A percentile compares a stretch with the other conserved stretches of the same genome.
phyloP scores from a whole-genome alignment of 768 basidiomycete species.

The Kwoniella dejecticola region DNA sequence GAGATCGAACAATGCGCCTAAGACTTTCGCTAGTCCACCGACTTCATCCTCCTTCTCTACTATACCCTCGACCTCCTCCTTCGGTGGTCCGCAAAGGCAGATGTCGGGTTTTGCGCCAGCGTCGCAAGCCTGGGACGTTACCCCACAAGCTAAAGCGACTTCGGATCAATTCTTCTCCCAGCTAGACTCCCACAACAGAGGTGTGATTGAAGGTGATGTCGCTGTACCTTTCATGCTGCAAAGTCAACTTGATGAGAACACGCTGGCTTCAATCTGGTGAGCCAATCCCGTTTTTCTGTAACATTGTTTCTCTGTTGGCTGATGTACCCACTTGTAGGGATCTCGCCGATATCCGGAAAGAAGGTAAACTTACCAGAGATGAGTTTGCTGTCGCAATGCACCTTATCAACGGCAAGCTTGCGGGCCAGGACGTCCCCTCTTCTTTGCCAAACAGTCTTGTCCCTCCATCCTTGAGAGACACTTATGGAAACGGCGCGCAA shows the following conservation, averaged over 20 bases:
- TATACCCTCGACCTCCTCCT: constrained; percentile 21
- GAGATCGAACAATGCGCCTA: constrained; percentile 36
- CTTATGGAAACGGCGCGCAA: constrained; percentile 46
- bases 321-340: constrained; percentile 66
- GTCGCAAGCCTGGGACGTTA: constrained; percentile 73
- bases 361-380: constrained; percentile 82
- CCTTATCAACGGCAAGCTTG: constrained; percentile 81
- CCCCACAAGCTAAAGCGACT: constrained; percentile 71
- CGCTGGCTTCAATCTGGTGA: constrained; percentile 89
- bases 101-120: constrained; percentile 18
- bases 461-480: constrained; percentile 74
- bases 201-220: constrained; percentile 86
- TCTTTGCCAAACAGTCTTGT: constrained; percentile 72
- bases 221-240: constrained; percentile 95
- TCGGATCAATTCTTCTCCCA: constrained; percentile 77
- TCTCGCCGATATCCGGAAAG: constrained; percentile 82
- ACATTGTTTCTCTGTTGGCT: no score
- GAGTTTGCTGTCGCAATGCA: constrained; percentile 96
- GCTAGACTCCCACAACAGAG: constrained; percentile 73
- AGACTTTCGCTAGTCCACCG: constrained; percentile 24
- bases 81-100: constrained; percentile 21
- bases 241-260: constrained; percentile 76
- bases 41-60: constrained; percentile 22
- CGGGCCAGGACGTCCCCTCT: constrained; percentile 69
- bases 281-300: constrained; percentile 44